Evolutionary conservation across 2,329 filamentous ascomycete species (phyloP).

Genomic region (Reticulascus tulasneorum): DNA sequence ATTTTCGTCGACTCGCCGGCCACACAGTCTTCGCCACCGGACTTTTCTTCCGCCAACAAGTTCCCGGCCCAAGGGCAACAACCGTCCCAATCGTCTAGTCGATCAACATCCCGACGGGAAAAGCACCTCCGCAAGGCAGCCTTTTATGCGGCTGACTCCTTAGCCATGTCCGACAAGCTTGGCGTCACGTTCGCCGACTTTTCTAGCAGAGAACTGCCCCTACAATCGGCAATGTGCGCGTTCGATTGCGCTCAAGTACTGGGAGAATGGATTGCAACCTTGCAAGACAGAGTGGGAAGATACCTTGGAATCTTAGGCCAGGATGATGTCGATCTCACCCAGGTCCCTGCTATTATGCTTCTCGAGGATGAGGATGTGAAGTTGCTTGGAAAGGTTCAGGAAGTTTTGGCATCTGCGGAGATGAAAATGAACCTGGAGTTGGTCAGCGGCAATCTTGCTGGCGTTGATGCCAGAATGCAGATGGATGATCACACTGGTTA

Average conservation of each 20-base stretch:
- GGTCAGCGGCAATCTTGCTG: slow-evolving; percentile 43
- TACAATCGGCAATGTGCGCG: slow-evolving; percentile 86
- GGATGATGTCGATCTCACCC: slow-evolving; percentile 71
- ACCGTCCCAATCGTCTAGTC: slow-evolving; percentile 22
- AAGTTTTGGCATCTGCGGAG: slow-evolving; percentile 73
- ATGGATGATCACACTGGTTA: slow-evolving; percentile 67
- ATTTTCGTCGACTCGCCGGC: slow-evolving; percentile 49
- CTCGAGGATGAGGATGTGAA: slow-evolving; percentile 90
- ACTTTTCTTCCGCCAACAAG: slow-evolving; percentile 38
- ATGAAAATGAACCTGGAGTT: slow-evolving; percentile 66
- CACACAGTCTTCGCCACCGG: slow-evolving; percentile 47
- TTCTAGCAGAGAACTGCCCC: slow-evolving; percentile 76
- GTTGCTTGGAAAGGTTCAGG: slow-evolving; percentile 75
- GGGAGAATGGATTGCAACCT: slow-evolving; percentile 87
- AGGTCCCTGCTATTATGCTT: slow-evolving; percentile 84
- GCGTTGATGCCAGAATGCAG: slow-evolving; percentile 50
- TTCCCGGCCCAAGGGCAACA: slow-evolving; percentile 22
- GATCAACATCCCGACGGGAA: slow-evolving; percentile 68
- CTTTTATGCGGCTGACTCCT: slow-evolving; percentile 87
- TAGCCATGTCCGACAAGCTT: slow-evolving; percentile 82
- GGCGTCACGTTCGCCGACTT: slow-evolving; percentile 83
- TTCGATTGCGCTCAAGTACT: slow-evolving; percentile 94
- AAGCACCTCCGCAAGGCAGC: slow-evolving; percentile 90
- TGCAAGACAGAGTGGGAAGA: slow-evolving; percentile 89
- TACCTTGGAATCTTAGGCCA: slow-evolving; percentile 84